Evolutionary conservation across 2,329 filamentous ascomycete genomes (phyloP).

Genomic region (Zasmidium citrigriseum): DNA sequence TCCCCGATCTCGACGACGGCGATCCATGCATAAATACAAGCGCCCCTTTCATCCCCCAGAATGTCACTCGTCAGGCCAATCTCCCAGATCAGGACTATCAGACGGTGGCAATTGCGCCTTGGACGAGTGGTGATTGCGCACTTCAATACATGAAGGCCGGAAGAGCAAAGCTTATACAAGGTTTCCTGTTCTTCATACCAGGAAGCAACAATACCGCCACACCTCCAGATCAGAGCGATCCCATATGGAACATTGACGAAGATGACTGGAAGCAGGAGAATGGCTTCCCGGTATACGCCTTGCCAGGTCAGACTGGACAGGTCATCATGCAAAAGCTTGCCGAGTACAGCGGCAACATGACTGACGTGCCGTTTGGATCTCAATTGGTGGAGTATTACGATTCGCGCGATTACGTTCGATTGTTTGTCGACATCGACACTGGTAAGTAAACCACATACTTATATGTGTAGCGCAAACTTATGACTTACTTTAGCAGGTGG

Average conservation of each 20-base stretch:
- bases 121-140: constrained; percentile 75
- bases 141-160: constrained; percentile 66
- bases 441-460: constrained; percentile 33
- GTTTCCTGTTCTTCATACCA: constrained; percentile 57
- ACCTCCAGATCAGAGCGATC: constrained; percentile 66
- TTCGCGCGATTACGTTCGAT: constrained; percentile 47
- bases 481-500: constrained; percentile 15
- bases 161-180: constrained; percentile 59
- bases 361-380: constrained; percentile 44
- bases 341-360: constrained; percentile 75
- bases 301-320: constrained; percentile 67
- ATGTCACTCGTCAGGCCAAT: constrained; percentile 72
- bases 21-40: constrained; percentile 66
- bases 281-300: constrained; percentile 78
- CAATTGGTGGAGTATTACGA: constrained; percentile 41
- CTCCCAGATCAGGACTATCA: constrained; percentile 68
- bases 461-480: not conserved
- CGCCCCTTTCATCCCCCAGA: constrained; percentile 67
- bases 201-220: constrained; percentile 51
- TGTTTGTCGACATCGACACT: constrained; percentile 54
- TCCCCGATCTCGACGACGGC: constrained; percentile 64
- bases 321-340: constrained; percentile 71
- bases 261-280: constrained; percentile 71
- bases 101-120: constrained; percentile 81
- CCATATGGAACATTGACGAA: constrained; percentile 69